phyloP scores from a whole-genome alignment of 768 basidiomycete genomes.

The Boletus rubropictus region DNA sequence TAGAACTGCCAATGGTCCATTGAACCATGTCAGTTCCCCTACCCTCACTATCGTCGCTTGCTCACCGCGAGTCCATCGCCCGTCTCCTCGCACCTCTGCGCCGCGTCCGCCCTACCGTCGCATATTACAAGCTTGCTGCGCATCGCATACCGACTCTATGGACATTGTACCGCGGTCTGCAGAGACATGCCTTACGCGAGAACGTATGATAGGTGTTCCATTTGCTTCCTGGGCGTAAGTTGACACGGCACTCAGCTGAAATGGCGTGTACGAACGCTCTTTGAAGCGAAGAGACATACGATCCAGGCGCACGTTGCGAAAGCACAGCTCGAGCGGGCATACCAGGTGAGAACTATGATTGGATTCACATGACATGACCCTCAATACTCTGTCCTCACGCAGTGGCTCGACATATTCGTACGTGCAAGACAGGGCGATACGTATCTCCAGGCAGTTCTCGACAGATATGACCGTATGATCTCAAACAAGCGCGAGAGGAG shows the following conservation, averaged over 20 bases:
- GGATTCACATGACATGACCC: background rate
- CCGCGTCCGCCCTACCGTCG: conserved; percentile 53
- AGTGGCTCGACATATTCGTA: conserved; percentile 56
- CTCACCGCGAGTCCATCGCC: conserved; percentile 50
- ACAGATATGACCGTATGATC: conserved; percentile 57
- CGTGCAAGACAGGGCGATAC: conserved; percentile 50
- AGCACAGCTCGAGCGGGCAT: conserved; percentile 42
- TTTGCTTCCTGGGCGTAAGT: background rate
- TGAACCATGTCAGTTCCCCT: conserved; percentile 12
- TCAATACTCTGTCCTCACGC: background rate
- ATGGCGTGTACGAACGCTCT: conserved; percentile 49
- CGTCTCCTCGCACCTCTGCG: conserved; percentile 50
- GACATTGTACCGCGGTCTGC: conserved; percentile 67
- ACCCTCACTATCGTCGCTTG: conserved; percentile 32
- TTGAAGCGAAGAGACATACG: conserved; percentile 44
- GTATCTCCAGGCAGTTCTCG: conserved; percentile 41
- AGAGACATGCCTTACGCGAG: conserved; percentile 48
- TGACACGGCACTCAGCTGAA: conserved; percentile 41
- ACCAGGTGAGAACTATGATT: conserved; percentile 43
- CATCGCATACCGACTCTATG: conserved; percentile 77
- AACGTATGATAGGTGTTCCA: conserved; percentile 38
- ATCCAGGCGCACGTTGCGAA: conserved; percentile 51
- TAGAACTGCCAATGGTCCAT: background rate
- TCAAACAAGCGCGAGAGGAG: conserved; percentile 44
- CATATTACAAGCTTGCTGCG: conserved; percentile 63